phyloP scores from a whole-genome alignment of 768 basidiomycete species.

The Boletus patriciae region DNA sequence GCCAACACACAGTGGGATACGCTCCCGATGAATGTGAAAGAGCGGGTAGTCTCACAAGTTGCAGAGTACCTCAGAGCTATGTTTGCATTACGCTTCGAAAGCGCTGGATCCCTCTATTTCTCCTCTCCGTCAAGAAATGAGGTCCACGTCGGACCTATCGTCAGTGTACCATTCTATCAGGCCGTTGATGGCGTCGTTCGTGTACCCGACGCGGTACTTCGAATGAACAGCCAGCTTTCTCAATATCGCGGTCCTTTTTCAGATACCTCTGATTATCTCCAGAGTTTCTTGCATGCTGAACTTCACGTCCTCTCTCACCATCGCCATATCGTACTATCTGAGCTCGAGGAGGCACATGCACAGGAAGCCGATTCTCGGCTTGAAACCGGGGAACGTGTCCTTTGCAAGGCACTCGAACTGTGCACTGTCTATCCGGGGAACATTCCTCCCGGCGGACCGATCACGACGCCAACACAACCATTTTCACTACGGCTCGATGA shows the following conservation, averaged over 20 bases:
- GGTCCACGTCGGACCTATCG: background rate
- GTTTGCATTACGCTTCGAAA: background rate
- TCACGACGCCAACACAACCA: background rate
- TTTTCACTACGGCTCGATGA: background rate
- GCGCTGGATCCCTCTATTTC: background rate
- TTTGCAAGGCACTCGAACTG: background rate
- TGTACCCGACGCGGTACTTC: background rate
- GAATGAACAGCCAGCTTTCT: background rate
- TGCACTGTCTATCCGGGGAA: constrained; percentile 1
- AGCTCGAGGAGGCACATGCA: background rate
- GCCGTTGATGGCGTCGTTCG: constrained; percentile 1
- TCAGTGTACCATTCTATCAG: constrained; percentile 1
- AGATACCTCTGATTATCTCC: background rate
- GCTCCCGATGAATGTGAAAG: background rate
- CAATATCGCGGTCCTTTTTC: background rate
- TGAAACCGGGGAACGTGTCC: background rate
- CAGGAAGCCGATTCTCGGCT: background rate
- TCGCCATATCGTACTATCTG: background rate
- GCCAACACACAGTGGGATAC: background rate
- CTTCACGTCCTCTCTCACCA: background rate
- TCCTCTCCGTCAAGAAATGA: background rate
- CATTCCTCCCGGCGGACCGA: background rate
- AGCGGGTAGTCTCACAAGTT: background rate
- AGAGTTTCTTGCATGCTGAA: background rate
- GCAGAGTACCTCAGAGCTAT: background rate